These are phyloP conservation scores for Calycina herbarum DNA, from an alignment of 2,329 filamentous ascomycete genomes.

Conservation along the genomic window DNA sequence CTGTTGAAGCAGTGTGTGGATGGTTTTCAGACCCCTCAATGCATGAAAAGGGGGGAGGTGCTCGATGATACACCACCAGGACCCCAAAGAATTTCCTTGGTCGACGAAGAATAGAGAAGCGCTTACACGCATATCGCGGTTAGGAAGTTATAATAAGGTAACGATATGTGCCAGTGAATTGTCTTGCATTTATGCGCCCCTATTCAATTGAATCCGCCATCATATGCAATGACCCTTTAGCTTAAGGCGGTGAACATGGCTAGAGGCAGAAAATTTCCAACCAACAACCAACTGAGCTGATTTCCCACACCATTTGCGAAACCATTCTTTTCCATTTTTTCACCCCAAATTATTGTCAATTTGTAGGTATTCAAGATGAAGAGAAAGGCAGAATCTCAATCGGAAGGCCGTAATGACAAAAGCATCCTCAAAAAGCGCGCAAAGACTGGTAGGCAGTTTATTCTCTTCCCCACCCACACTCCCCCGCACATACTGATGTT, in stretches of 20 bases:
- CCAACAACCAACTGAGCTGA: conserved; percentile 18
- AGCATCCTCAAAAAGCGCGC: conserved; percentile 53
- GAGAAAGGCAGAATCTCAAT: conserved; percentile 56
- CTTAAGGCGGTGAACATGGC: conserved; percentile 14
- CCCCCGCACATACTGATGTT: conserved; percentile 18
- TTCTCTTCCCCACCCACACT: conserved; percentile 14
- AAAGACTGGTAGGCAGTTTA: conserved; percentile 41
- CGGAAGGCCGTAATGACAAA: conserved; percentile 43
- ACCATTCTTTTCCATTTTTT: conserved; percentile 8
- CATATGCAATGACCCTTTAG: not conserved
- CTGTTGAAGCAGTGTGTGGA: too few species aligned
- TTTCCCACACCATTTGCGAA: conserved; percentile 17
- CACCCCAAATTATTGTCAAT: conserved; percentile 12
- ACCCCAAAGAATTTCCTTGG: conserved; percentile 11
- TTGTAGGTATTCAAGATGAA: conserved; percentile 48
- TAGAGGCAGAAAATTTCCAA: conserved; percentile 21
- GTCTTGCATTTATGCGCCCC: conserved; percentile 15
- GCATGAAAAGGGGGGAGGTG: not conserved
- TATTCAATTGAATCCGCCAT: conserved; percentile 19
- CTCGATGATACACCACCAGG: conserved; percentile 12
- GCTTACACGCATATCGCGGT: conserved; percentile 31
- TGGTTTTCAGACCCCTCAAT: too few species aligned
- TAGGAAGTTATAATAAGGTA: conserved; percentile 18
- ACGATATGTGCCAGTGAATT: conserved; percentile 11
- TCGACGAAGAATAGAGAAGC: conserved; percentile 17